phyloP scores from a whole-genome alignment of 1,139 yeast genomes.

The Hyphopichia burtonii region DNA sequence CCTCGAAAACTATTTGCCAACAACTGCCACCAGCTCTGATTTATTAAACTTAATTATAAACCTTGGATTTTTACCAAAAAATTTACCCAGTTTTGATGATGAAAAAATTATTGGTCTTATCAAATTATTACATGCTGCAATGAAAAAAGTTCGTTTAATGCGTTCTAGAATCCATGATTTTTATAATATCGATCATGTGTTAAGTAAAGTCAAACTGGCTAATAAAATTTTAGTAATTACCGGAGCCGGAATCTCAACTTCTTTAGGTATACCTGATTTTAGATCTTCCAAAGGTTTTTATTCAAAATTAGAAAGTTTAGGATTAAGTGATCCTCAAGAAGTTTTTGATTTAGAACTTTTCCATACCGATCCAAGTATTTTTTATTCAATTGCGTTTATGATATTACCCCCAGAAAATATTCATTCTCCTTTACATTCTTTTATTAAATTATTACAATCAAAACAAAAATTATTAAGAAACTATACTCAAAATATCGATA shows the following conservation, averaged over 20 bases:
- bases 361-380: slow-evolving; percentile 74
- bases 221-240: slow-evolving; percentile 74
- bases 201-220: slow-evolving; percentile 52
- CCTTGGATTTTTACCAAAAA: slow-evolving; percentile 53
- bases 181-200: slow-evolving; percentile 59
- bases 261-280: slow-evolving; percentile 93
- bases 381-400: slow-evolving; percentile 85
- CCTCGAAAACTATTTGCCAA: slow-evolving; percentile 59
- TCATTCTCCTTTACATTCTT: slow-evolving; percentile 86
- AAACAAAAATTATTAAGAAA: slow-evolving; percentile 79
- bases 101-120: slow-evolving; percentile 48
- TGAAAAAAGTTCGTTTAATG: slow-evolving; percentile 55
- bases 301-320: slow-evolving; percentile 64
- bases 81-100: slow-evolving; percentile 37
- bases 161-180: slow-evolving; percentile 54
- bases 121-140: slow-evolving; percentile 55
- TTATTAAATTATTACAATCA: slow-evolving; percentile 71
- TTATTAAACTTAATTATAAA: slow-evolving; percentile 47
- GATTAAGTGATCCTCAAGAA: slow-evolving; percentile 89
- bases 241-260: slow-evolving; percentile 95
- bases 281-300: slow-evolving; percentile 89
- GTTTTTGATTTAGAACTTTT: slow-evolving; percentile 81
- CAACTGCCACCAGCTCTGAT: slow-evolving; percentile 54
- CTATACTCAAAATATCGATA: slow-evolving; percentile 94
- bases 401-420: slow-evolving; percentile 74